Evolutionary conservation across 129 eudicot genomes (phyloP), one percentile per base, ranked within the genome.

Genomic region (Centrapalus pauciflorus): DNA sequence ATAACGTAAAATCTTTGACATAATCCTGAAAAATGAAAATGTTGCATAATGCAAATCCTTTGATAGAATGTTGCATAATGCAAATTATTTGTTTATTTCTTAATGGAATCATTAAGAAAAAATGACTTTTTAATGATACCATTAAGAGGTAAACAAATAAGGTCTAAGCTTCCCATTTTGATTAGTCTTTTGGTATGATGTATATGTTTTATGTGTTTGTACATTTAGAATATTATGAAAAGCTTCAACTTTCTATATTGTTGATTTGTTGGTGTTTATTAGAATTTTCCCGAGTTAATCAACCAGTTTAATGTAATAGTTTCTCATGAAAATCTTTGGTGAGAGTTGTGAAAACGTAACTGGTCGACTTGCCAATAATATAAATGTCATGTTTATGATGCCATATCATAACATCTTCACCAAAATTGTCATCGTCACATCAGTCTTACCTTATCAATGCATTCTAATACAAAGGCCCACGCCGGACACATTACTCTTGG

Each of bases 301-400:
- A 41, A 46, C 13, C 21, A 51, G 77, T 35, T 72, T 51, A n/a
- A 32, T 41, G 38, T 43, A 13, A 21, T 55, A 41, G 41, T 46
- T 49, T 63, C 45, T 66, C 14, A 13, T 23, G 8, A 25, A 40
- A 6, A 4, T 32, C 9, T 54, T 59, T 28, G 28, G 29, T 45
- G 73, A 30, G 61, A 66, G 40, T 66, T 13, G 61, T 27, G 27
- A 62, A 37, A 51, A 11, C 34, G 28, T 63, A 23, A 72, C 35
- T 20, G 14, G 25, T 61, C 27, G 29, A 11, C n/a, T 61, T 52
- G 34, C 32, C 56, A 17, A 45, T 69, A 48, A 56, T 13, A 30
- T 33, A 33, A 16, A 8, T 46, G 7, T 30, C 8, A 35, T 66
- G 20, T 33, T n/a, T 50, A 26, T 55, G 23, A 55, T 29, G 35